phyloP scores from a whole-genome alignment of 306 rosid species.

The Fagus sylvatica region DNA sequence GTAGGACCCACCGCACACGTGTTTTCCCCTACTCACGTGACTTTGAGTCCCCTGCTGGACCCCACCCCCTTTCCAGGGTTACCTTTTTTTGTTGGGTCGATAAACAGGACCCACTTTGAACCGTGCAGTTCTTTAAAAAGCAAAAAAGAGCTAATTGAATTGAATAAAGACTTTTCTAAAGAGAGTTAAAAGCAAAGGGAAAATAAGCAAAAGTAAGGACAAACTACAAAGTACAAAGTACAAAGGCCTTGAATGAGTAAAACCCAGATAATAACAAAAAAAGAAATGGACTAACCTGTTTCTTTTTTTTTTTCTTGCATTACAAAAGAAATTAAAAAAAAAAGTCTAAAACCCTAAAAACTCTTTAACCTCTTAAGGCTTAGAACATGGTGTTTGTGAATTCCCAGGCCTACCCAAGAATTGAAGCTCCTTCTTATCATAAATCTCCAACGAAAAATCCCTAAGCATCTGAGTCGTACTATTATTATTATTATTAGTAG shows the following conservation, averaged over 20 bases:
- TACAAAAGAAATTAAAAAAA: neutral
- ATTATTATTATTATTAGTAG: conserved; percentile 5
- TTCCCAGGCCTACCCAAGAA: conserved; percentile 53
- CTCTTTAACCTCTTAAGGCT: conserved; percentile 34
- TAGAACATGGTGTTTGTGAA: conserved; percentile 42
- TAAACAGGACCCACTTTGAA: neutral
- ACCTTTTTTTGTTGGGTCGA: neutral
- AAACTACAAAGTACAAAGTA: too few species aligned
- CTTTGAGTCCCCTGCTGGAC: neutral
- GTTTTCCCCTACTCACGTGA: conserved; percentile 13
- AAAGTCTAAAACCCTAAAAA: neutral
- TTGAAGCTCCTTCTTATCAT: conserved; percentile 75
- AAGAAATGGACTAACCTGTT: neutral
- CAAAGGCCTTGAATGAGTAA: neutral
- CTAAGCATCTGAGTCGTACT: conserved; percentile 53
- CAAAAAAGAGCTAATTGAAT: too few species aligned
- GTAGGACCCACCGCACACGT: conserved; percentile 22
- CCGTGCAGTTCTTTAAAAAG: neutral
- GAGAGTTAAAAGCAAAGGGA: neutral
- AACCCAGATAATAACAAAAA: conserved; percentile 9
- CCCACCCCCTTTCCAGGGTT: neutral
- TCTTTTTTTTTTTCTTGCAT: neutral
- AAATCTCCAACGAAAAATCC: conserved; percentile 67
- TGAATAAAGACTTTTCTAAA: too few species aligned
- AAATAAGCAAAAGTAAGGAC: neutral